phyloP scores from a whole-genome alignment of 164 flowering plant genomes.

The Liquidambar formosana region DNA sequence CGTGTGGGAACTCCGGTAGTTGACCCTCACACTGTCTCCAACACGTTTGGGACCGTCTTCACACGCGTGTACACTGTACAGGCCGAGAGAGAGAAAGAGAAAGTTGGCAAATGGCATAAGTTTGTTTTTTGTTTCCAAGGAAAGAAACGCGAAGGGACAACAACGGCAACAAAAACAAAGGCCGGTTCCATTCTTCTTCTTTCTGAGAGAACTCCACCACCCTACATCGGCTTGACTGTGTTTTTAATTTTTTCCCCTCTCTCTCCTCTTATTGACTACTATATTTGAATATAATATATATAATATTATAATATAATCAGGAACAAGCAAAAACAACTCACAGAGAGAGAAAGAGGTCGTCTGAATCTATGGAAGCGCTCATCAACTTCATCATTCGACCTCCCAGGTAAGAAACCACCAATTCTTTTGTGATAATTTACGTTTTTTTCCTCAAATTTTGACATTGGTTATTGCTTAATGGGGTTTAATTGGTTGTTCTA shows the following conservation, averaged over 20 bases:
- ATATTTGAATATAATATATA: background rate
- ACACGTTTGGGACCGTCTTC: too few species aligned
- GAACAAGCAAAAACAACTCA: background rate
- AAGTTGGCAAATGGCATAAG: too few species aligned
- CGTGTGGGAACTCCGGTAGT: too few species aligned
- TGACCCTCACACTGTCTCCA: too few species aligned
- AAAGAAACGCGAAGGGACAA: background rate
- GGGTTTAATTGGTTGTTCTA: background rate
- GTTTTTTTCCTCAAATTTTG: background rate
- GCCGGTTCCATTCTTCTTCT: constrained; percentile 7
- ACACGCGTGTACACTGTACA: too few species aligned
- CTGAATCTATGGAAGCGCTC: constrained; percentile 82
- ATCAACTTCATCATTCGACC: constrained; percentile 94
- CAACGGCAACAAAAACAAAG: background rate
- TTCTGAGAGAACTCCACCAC: background rate
- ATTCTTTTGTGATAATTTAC: too few species aligned
- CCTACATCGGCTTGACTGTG: background rate
- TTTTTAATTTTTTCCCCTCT: background rate
- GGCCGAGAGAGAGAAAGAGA: background rate
- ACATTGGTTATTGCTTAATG: background rate
- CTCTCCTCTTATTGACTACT: too few species aligned
- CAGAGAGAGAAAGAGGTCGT: constrained; percentile 3
- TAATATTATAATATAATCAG: background rate
- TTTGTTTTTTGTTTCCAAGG: constrained; percentile 5
- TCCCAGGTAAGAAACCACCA: constrained; percentile 57